phyloP scores from a whole-genome alignment of 768 basidiomycete genomes.

The Trametes cubensis region DNA sequence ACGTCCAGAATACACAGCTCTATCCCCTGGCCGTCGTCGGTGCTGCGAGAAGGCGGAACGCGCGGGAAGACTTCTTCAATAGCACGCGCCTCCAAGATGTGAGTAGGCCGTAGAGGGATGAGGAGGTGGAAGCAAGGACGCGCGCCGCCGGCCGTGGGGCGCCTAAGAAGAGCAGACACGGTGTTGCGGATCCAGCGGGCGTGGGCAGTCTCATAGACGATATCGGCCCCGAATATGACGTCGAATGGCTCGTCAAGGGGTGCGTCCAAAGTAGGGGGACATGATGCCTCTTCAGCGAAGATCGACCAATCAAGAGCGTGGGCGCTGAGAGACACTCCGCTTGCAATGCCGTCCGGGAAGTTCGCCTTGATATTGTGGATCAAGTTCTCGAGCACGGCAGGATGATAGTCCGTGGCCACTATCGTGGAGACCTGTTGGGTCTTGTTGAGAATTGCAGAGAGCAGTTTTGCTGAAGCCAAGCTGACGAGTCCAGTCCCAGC shows the following conservation, averaged over 20 bases:
- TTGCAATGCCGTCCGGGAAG: constrained; percentile 21
- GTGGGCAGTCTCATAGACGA: constrained; percentile 55
- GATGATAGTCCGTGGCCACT: constrained; percentile 54
- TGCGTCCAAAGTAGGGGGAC: background rate
- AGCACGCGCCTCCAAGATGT: constrained; percentile 57
- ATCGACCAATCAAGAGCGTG: constrained; percentile 46
- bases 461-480: constrained; percentile 42
- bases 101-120: constrained; percentile 73
- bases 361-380: constrained; percentile 46
- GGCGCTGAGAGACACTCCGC: constrained; percentile 27
- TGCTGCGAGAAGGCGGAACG: background rate
- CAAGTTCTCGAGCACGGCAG: constrained; percentile 51
- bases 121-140: constrained; percentile 64
- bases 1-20: constrained; percentile 54
- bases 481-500: constrained; percentile 61
- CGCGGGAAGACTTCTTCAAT: constrained; percentile 59
- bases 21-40: background rate
- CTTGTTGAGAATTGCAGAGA: background rate
- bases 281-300: constrained; percentile 10
- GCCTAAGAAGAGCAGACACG: constrained; percentile 42
- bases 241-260: constrained; percentile 46
- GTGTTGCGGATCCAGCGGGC: constrained; percentile 49
- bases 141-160: constrained; percentile 25
- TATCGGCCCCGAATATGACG: constrained; percentile 54
- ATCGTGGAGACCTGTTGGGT: constrained; percentile 25